Evolutionary conservation across 768 basidiomycete species (phyloP), one percentile per base, ranked within the genome.

Genomic region (Exsudoporus frostii): DNA sequence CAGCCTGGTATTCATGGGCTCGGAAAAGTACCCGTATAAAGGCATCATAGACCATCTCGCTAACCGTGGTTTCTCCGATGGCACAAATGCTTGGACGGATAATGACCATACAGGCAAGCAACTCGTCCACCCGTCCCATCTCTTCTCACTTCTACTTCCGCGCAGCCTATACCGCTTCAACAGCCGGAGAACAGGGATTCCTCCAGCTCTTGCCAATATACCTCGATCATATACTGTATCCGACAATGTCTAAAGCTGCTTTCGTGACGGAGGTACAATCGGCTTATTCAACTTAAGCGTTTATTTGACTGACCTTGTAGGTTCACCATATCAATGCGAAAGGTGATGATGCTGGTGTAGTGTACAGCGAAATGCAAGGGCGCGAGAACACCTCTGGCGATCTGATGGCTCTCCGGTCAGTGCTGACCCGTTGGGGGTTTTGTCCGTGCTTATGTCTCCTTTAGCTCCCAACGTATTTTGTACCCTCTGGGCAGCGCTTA

Each of bases 51-150:
- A 98, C 73, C 85, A 90, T 51, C 78, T 99, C 20, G 97, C 97
- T 3, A 98, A 98, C 68, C 83, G 94, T 50, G 92, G 92, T 19
- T 93, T 95, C 67, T 89, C 92, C 7, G 84, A 90, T 56, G 92
- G 91, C 32, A 92, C 88, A 9, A 97, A 98, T 68, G 96, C 96
- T 1, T 99, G 96, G 97, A 98, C 97, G 4, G 96, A 90, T 65
- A 94, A 82, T 40, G 92, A 93, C 65, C 87, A 97, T 65, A 97
- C 95, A 42, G 69, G 69, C 39, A 43, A 58, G 51, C 19, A 10
- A 20, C 4, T 25, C n/a, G 3, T 41, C 15, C 15, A n/a, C 15
- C 7, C 4, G 13, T 29, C 37, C 3, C 32, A n/a, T 22, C 29
- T 14, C 48, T 30, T 15, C 32, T 57, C 29, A 50, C 44, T 5